Evolutionary conservation across 768 basidiomycete genomes (phyloP).

Genomic region (Auriculariales sp.): DNA sequence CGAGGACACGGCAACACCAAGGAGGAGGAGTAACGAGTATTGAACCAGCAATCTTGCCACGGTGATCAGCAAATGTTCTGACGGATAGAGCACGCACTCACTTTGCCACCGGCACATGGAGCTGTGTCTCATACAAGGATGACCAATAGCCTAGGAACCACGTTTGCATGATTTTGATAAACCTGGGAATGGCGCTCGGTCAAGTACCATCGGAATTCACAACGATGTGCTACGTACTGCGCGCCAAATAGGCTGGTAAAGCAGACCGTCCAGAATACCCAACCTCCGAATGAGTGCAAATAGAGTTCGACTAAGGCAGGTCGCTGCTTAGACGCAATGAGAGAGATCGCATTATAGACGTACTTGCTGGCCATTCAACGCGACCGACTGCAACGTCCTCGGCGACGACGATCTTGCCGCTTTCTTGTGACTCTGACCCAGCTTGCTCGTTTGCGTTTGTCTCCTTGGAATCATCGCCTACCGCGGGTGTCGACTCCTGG

Average conservation of each 20-base stretch:
- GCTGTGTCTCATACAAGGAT: constrained; percentile 21
- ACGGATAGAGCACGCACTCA: constrained; percentile 8
- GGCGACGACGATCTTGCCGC: constrained; percentile 10
- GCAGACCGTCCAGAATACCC: constrained; percentile 6
- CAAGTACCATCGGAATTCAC: neutral
- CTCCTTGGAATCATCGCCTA: neutral
- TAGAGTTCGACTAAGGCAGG: constrained; percentile 16
- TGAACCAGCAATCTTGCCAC: constrained; percentile 34
- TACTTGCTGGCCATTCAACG: constrained; percentile 7
- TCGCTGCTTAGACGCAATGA: neutral
- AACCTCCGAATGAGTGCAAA: constrained; percentile 4
- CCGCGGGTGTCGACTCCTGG: neutral
- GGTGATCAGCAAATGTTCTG: neutral
- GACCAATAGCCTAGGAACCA: constrained; percentile 36
- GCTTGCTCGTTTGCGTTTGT: neutral
- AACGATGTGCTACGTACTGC: neutral
- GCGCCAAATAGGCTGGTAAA: neutral
- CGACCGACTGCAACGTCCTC: constrained; percentile 8
- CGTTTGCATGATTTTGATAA: constrained; percentile 14
- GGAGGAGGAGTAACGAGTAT: constrained; percentile 24
- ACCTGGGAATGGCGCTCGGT: constrained; percentile 20
- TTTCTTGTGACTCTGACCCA: constrained; percentile 6
- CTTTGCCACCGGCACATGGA: neutral
- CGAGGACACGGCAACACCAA: constrained; percentile 18
- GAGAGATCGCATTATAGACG: neutral